These are phyloP conservation scores for Volvox africanus DNA, from an alignment of 139 green algal genomes.

Conservation along the genomic window DNA sequence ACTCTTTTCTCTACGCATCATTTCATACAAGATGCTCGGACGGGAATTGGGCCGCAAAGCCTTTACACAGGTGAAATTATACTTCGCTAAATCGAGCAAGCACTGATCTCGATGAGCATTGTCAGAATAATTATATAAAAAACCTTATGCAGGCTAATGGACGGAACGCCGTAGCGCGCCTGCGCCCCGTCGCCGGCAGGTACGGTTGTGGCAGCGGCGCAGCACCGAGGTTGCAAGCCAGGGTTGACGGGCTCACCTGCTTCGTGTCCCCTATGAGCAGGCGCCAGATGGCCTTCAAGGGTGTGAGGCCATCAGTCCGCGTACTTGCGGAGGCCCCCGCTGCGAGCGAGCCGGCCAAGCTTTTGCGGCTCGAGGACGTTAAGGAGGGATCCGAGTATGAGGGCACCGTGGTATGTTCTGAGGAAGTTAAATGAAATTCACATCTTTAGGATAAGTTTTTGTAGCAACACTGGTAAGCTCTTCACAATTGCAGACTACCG, in stretches of 20 bases:
- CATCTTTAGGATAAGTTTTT: not conserved
- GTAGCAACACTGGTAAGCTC: not conserved
- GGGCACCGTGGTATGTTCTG: slow-evolving; percentile 69
- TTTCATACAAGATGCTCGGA: not conserved
- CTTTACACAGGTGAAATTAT: slow-evolving; percentile 13
- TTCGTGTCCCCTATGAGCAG: not conserved
- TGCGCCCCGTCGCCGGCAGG: slow-evolving; percentile 35
- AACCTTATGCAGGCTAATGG: slow-evolving; percentile 13
- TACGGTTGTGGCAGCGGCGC: slow-evolving; percentile 25
- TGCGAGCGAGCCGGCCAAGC: slow-evolving; percentile 18
- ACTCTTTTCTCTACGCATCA: not conserved
- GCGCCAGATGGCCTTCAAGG: slow-evolving; percentile 33
- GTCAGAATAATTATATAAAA: not conserved
- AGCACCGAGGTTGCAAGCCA: not conserved
- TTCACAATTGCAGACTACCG: slow-evolving; percentile 57
- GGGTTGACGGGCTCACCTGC: too few species aligned
- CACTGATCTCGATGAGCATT: not conserved
- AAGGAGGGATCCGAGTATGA: slow-evolving; percentile 64
- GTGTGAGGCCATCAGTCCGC: slow-evolving; percentile 9
- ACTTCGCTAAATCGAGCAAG: not conserved
- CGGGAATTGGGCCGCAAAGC: slow-evolving; percentile 25
- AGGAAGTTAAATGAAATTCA: not conserved
- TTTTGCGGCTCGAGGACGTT: slow-evolving; percentile 53
- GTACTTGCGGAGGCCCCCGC: slow-evolving; percentile 48
- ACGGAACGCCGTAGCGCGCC: slow-evolving; percentile 17